Base-by-base conservation (phyloP, 768 basidiomycete species). In the Mycena alexandri region DNA sequence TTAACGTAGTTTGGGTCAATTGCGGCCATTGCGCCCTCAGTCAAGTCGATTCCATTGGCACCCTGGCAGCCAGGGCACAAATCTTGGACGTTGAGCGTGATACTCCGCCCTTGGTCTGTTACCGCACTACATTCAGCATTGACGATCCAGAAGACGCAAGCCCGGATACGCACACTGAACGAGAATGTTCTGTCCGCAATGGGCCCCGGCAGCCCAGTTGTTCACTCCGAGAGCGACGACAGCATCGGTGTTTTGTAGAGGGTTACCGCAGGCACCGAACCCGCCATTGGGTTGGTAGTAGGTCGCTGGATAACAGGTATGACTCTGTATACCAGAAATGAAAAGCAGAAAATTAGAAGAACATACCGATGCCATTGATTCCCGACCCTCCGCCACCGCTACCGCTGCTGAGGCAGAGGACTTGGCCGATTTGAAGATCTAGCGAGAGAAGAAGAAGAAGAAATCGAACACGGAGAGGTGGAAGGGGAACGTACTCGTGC, bases 1-100 rank as follows among this genome's bases (percentile, higher is more conserved):
- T 48, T 38, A 17, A 56, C 22, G 41, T 67, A 67, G 21, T 61
- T 62, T 11, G 60, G 10, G 34, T 67, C 65, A 14, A 67, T 9
- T 16, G 46, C 59, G 10, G 65, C 59, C 59, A 67, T 67, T 17
- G 59, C 59, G 25, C 51, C 58, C 65, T 67, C 65, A 21, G 65
- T 44, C 36, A 67, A 22, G 59, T 67, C 65, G 38, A 67, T 67
- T 3, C 59, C 59, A 38, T 67, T 46, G 19, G 48, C 14, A 10
- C 60, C 65, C 44, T 67, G 65, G 65, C 65, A 67, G 43, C 60
- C 60, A 2, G 65, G 65, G 59, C 65, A 67, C 36, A 47, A 33
- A 24, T 67, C 65, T 22, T 19, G 14, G 11, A 61, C 57, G 43
- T 24, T 44, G 17, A 67, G 53, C 33, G 33, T 21, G 60, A 67